A percentile compares a stretch with the other conserved stretches of the same genome.
phyloP scores from a whole-genome alignment of 805 yeast genomes.

The Kodamaea restingae region DNA sequence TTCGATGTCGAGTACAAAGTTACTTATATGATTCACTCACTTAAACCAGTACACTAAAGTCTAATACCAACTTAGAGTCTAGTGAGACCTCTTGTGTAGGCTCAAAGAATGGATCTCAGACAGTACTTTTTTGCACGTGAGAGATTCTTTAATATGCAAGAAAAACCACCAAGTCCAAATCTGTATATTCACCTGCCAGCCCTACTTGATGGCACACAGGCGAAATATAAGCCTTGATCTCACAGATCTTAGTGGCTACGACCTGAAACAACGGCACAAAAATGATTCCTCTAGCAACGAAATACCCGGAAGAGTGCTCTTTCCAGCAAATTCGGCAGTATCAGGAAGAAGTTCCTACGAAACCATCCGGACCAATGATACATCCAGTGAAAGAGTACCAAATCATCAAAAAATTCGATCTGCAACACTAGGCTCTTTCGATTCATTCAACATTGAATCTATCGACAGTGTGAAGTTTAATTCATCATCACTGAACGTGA shows the following conservation, averaged over 20 bases:
- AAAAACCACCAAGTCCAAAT: background rate
- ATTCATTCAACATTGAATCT: conserved; percentile 11
- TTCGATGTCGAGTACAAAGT: too few species aligned
- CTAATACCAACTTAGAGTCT: too few species aligned
- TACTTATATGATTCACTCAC: too few species aligned
- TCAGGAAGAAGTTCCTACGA: background rate
- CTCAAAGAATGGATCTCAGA: too few species aligned
- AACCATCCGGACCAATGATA: background rate
- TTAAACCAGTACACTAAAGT: too few species aligned
- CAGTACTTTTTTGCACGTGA: background rate
- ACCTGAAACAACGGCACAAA: background rate
- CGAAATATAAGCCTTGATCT: conserved; percentile 4
- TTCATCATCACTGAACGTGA: conserved; percentile 1
- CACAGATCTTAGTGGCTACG: conserved; percentile 1
- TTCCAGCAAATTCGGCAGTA: background rate
- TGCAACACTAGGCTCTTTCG: conserved; percentile 11
- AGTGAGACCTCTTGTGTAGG: too few species aligned
- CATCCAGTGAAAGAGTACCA: background rate
- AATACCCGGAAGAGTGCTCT: background rate
- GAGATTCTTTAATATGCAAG: background rate
- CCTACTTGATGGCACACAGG: conserved; percentile 3
- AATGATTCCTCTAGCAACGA: background rate
- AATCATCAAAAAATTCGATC: conserved; percentile 3
- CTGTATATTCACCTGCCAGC: background rate
- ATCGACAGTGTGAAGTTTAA: conserved; percentile 10